Percentiles rank a stretch among this genome's conserved stretches.
Conservation (phyloP, 2,329 filamentous ascomycete species). For the Microdochium nivale region DNA sequence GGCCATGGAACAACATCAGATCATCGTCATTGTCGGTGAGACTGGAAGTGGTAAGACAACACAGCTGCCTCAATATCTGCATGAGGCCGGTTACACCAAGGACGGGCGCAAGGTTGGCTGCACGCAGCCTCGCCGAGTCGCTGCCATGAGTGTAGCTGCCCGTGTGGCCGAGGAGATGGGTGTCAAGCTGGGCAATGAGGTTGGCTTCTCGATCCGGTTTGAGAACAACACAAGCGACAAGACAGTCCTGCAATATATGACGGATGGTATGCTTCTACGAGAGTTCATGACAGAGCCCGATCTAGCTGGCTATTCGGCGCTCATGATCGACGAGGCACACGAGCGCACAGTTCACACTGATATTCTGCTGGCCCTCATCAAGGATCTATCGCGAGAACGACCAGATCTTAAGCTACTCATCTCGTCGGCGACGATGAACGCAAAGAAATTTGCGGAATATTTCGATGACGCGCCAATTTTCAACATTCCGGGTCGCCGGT, state of each 20-base stretch:
- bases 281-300: slow-evolving; percentile 87
- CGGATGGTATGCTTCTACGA: slow-evolving; percentile 87
- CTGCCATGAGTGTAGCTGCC: slow-evolving; percentile 94
- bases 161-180: slow-evolving; percentile 94
- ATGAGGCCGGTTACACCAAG: slow-evolving; percentile 85
- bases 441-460: slow-evolving; percentile 82
- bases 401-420: slow-evolving; percentile 87
- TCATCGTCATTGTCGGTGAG: slow-evolving; percentile 87
- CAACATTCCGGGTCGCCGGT: slow-evolving; percentile 83
- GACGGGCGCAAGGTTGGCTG: slow-evolving; percentile 79
- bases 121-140: slow-evolving; percentile 90
- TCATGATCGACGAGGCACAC: slow-evolving; percentile 98
- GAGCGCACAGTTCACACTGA: slow-evolving; percentile 88
- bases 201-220: slow-evolving; percentile 92
- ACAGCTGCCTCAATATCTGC: slow-evolving; percentile 86
- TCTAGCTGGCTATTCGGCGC: slow-evolving; percentile 68
- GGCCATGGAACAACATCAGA: slow-evolving; percentile 79
- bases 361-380: slow-evolving; percentile 78
- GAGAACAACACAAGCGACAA: slow-evolving; percentile 89
- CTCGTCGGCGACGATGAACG: slow-evolving; percentile 90
- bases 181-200: slow-evolving; percentile 80
- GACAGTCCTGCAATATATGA: slow-evolving; percentile 92
- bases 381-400: slow-evolving; percentile 75
- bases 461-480: slow-evolving; percentile 92
- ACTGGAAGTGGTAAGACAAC: slow-evolving; percentile 96